phyloP scores from a whole-genome alignment of 2,329 filamentous ascomycete genomes.

The Pseudogymnoascus sp. region DNA sequence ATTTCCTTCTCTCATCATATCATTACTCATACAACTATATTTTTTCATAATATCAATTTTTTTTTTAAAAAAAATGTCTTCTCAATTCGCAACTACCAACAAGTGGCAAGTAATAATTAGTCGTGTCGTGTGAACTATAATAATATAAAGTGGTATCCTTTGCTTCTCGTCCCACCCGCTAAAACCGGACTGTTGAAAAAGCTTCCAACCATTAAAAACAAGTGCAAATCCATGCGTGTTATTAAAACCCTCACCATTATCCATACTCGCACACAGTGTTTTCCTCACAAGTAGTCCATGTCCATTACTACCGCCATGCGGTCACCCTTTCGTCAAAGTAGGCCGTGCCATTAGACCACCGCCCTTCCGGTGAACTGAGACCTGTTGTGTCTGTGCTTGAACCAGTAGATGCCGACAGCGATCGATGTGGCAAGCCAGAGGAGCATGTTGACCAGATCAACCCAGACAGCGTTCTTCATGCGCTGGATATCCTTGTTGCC shows the following conservation, averaged over 20 bases:
- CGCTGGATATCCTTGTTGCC: conserved; percentile 55
- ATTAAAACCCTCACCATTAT: neutral
- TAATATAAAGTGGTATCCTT: conserved; percentile 7
- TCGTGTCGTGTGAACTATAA: conserved; percentile 5
- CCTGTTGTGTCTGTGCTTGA: conserved; percentile 41
- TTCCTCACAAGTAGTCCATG: neutral
- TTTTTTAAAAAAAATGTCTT: neutral
- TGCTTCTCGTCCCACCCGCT: neutral
- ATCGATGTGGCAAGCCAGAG: conserved; percentile 63
- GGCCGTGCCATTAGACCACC: conserved; percentile 32
- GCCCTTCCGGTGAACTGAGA: conserved; percentile 53
- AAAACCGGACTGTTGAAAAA: neutral
- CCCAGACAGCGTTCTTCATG: conserved; percentile 84
- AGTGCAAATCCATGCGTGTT: neutral
- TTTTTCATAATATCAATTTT: neutral
- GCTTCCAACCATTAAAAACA: neutral
- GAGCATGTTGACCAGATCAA: conserved; percentile 65
- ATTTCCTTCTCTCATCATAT: neutral
- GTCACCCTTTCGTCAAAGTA: neutral
- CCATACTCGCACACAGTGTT: neutral
- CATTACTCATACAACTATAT: neutral
- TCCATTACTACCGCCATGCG: conserved; percentile 3
- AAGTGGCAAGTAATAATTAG: neutral
- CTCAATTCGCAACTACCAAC: neutral
- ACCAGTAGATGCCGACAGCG: conserved; percentile 51